A percentile compares a stretch with the other conserved stretches of the same genome.
phyloP scores from a whole-genome alignment of 768 basidiomycete species.

The Pleurotus tuber-regium region DNA sequence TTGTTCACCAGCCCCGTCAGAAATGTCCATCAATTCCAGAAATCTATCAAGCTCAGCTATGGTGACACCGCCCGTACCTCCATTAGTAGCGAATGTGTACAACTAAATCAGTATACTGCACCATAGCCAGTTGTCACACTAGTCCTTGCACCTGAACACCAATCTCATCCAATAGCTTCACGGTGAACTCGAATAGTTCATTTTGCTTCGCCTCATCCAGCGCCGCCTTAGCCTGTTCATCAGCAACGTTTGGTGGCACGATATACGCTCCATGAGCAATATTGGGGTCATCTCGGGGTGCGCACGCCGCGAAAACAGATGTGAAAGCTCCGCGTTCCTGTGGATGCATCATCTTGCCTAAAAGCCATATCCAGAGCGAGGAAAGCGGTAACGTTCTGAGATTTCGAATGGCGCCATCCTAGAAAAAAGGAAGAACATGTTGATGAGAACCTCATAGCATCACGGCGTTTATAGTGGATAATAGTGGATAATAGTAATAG shows the following conservation, averaged over 20 bases:
- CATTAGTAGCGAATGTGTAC: too few relatives aligned
- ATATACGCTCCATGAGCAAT: conserved; percentile 37
- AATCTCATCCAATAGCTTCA: conserved; percentile 24
- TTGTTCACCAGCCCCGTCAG: too few relatives aligned
- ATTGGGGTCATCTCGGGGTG: conserved; percentile 22
- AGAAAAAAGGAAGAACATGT: background rate
- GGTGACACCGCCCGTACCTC: too few relatives aligned
- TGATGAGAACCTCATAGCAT: too few relatives aligned
- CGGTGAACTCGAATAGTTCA: conserved; percentile 37
- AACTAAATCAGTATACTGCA: too few relatives aligned
- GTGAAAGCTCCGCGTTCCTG: conserved; percentile 21
- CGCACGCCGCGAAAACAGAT: conserved; percentile 19
- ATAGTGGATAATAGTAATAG: too few relatives aligned
- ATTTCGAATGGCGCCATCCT: conserved; percentile 19
- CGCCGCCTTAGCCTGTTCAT: conserved; percentile 24
- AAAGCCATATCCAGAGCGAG: conserved; percentile 20
- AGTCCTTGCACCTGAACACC: conserved; percentile 10
- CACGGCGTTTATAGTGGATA: too few relatives aligned
- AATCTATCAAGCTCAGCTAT: too few relatives aligned
- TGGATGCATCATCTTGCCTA: conserved; percentile 20
- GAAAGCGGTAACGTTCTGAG: conserved; percentile 18
- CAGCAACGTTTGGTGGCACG: conserved; percentile 30
- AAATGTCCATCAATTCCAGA: too few relatives aligned
- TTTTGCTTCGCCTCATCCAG: conserved; percentile 28
- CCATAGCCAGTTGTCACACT: too few relatives aligned